Conservation (phyloP, 352 stramenopile species). For the Globisporangium orthogonon region DNA sequence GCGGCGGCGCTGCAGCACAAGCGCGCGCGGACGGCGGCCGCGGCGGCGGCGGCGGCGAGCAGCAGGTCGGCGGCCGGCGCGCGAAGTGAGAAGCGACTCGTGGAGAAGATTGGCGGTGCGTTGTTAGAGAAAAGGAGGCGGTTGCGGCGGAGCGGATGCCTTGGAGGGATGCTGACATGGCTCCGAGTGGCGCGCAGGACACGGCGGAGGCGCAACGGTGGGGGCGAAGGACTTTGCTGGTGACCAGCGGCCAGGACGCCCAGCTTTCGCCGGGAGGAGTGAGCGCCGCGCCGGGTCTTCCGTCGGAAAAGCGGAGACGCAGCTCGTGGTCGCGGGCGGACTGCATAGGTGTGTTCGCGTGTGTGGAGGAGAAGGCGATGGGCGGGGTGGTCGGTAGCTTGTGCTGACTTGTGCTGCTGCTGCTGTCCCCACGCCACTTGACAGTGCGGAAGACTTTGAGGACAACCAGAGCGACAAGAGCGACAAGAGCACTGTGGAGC, state of each 20-base stretch:
- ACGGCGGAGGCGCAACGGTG: too few relatives aligned
- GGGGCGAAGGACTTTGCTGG: not conserved
- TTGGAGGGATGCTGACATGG: too few relatives aligned
- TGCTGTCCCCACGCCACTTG: not conserved
- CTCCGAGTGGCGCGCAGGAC: not conserved
- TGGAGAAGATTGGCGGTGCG: not conserved
- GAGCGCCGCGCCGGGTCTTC: not conserved
- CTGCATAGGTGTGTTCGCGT: not conserved
- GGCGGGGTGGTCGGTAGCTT: too few relatives aligned
- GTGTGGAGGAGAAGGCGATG: not conserved
- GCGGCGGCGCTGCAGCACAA: slow-evolving; percentile 8
- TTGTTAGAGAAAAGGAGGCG: too few relatives aligned
- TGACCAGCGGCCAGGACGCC: not conserved
- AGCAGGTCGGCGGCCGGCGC: not conserved
- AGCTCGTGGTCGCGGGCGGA: not conserved
- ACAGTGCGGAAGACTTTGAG: slow-evolving; percentile 11
- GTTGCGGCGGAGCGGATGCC: too few relatives aligned
- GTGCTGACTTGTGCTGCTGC: not conserved
- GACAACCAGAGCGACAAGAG: slow-evolving; percentile 21
- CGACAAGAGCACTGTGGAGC: slow-evolving; percentile 6
- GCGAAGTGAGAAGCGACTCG: not conserved
- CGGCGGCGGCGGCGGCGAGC: not conserved
- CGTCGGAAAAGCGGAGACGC: not conserved
- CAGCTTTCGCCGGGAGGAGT: too few relatives aligned
- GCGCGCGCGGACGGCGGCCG: slow-evolving; percentile 4